phyloP scores from a whole-genome alignment of 2,329 filamentous ascomycete species.

The Fusarium nanum region DNA sequence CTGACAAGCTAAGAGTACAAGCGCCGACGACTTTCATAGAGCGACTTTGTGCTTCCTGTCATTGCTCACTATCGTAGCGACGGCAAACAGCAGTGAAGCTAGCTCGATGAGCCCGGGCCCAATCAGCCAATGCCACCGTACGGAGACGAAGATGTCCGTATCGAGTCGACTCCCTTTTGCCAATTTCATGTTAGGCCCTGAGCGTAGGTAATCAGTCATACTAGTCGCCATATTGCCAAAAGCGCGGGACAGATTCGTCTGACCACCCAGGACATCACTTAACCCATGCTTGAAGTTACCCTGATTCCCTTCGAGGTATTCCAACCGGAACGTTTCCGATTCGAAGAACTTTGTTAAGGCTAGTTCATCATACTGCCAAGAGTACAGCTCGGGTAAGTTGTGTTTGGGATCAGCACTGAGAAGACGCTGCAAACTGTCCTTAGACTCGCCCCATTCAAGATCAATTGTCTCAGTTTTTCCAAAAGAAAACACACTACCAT shows the following conservation, averaged over 20 bases:
- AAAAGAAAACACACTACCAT: not conserved
- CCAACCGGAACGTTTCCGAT: not conserved
- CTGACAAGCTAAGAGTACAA: not conserved
- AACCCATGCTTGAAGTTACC: not conserved
- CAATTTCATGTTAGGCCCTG: not conserved
- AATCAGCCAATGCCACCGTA: not conserved
- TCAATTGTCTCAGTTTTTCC: fast-evolving
- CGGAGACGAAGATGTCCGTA: not conserved
- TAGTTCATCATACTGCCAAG: not conserved
- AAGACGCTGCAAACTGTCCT: too few relatives aligned
- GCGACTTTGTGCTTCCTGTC: not conserved
- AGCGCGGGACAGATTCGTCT: not conserved
- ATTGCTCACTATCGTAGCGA: not conserved
- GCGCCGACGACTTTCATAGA: not conserved
- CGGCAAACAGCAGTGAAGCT: not conserved
- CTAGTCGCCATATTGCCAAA: not conserved
- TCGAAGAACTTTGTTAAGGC: not conserved
- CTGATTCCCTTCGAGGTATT: not conserved
- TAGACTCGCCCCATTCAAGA: not conserved
- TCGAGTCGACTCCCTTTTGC: not conserved
- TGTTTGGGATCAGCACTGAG: too few relatives aligned
- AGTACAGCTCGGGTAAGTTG: too few relatives aligned
- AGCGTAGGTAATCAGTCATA: not conserved
- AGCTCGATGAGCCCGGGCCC: not conserved
- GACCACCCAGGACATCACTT: fast-evolving